Evolutionary conservation across 2,329 filamentous ascomycete genomes (phyloP).

Genomic region (Knoxdaviesia proteae): DNA sequence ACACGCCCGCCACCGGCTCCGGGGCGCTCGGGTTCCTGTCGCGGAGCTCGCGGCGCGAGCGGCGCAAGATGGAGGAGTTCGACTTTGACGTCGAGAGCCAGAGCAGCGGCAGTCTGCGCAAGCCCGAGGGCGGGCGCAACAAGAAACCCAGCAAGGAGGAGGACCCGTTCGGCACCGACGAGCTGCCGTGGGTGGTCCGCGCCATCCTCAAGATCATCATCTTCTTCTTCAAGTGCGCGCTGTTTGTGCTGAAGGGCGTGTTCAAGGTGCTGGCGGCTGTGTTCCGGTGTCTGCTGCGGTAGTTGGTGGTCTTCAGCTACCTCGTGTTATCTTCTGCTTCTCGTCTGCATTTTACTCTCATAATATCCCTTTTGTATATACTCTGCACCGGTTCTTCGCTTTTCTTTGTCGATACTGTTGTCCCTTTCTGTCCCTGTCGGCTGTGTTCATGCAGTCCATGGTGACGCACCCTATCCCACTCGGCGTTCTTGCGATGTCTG

Average conservation of each 20-base stretch:
- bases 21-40: no score
- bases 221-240: conserved; percentile 32
- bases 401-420: neutral
- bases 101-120: conserved; percentile 21
- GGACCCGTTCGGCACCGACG: conserved; percentile 8
- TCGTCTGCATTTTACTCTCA: neutral
- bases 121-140: conserved; percentile 11
- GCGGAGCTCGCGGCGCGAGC: conserved; percentile 4
- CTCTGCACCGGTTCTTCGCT: neutral
- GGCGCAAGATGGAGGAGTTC: conserved; percentile 28
- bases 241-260: conserved; percentile 34
- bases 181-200: conserved; percentile 27
- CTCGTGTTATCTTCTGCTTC: neutral
- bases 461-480: neutral
- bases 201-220: conserved; percentile 28
- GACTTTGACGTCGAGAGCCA: conserved; percentile 45
- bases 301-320: conserved; percentile 13
- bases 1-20: no score
- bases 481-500: neutral
- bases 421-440: neutral
- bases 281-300: conserved; percentile 29
- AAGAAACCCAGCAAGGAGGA: no score
- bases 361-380: neutral
- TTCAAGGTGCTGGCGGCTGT: conserved; percentile 31
- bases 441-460: neutral